Evolutionary conservation across 257 asterid species (phyloP).

Genomic region (Petrea volubilis): DNA sequence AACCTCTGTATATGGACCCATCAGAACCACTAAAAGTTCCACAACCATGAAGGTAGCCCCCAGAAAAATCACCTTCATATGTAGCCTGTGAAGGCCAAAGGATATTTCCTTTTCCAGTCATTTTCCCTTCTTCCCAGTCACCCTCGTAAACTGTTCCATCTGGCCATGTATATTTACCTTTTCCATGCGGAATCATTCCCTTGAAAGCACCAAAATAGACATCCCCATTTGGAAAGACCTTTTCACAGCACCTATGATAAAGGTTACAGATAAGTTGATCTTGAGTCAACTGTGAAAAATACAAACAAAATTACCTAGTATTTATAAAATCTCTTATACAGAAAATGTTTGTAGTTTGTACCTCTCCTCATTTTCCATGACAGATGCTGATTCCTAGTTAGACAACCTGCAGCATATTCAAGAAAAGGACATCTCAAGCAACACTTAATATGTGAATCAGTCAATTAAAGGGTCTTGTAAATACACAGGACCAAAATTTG

Average conservation of each 20-base stretch:
- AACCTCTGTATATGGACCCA: conserved; percentile 79
- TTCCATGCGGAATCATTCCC: conserved; percentile 67
- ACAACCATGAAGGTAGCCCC: conserved; percentile 81
- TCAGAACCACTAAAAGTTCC: conserved; percentile 73
- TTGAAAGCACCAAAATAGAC: conserved; percentile 59
- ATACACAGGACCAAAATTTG: not conserved
- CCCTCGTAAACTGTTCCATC: conserved; percentile 87
- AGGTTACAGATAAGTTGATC: conserved; percentile 24
- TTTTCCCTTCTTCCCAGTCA: conserved; percentile 89
- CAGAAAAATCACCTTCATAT: conserved; percentile 90
- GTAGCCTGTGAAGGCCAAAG: conserved; percentile 74
- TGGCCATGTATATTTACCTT: conserved; percentile 86
- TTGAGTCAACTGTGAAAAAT: not conserved
- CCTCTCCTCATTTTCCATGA: conserved; percentile 53
- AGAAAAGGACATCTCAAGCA: conserved; percentile 20
- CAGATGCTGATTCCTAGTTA: conserved; percentile 15
- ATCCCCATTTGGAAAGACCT: conserved; percentile 76
- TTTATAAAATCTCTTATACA: not conserved
- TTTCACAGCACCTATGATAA: conserved; percentile 50
- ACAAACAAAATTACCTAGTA: not conserved
- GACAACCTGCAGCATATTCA: conserved; percentile 34
- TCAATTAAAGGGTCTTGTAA: not conserved
- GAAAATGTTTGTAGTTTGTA: conserved; percentile 14
- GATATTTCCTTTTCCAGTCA: conserved; percentile 89
- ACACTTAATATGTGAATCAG: not conserved